A percentile compares a stretch with the other conserved stretches of the same genome.
Evolutionary conservation across 2,329 filamentous ascomycete genomes (phyloP).

Genomic region (Sphaerulina musiva): DNA sequence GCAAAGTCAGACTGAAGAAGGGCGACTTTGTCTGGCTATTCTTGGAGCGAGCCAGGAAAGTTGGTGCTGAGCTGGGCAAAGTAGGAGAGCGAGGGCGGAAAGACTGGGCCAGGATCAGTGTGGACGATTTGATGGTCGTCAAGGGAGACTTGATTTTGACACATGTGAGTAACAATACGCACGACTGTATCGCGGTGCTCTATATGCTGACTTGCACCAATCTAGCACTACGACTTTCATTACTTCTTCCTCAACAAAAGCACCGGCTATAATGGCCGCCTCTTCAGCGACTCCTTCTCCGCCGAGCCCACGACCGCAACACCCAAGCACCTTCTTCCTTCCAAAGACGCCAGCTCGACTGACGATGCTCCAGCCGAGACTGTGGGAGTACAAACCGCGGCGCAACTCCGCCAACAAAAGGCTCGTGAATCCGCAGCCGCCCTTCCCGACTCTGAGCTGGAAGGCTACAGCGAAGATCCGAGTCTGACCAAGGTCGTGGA

Average conservation of each 20-base stretch:
- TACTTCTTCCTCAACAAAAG: constrained; percentile 91
- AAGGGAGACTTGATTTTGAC: constrained; percentile 86
- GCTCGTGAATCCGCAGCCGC: constrained; percentile 18
- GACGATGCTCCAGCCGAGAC: constrained; percentile 1
- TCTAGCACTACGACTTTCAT: constrained; percentile 91
- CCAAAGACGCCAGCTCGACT: constrained; percentile 5
- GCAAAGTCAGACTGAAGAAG: constrained; percentile 80
- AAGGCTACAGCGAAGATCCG: constrained; percentile 73
- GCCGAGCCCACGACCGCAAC: constrained; percentile 43
- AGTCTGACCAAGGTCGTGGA: constrained; percentile 88
- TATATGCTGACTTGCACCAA: constrained; percentile 10
- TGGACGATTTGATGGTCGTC: constrained; percentile 93
- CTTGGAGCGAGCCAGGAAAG: constrained; percentile 81
- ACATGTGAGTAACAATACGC: constrained; percentile 59
- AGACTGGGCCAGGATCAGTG: constrained; percentile 87
- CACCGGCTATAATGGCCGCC: constrained; percentile 61
- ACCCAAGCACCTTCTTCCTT: constrained; percentile 28
- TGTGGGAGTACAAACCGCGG: constrained; percentile 22
- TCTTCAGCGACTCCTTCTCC: constrained; percentile 66
- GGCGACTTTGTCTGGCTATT: constrained; percentile 92
- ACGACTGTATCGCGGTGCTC: not conserved
- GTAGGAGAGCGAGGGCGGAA: constrained; percentile 55
- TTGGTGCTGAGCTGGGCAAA: constrained; percentile 74
- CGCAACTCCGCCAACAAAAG: constrained; percentile 21
- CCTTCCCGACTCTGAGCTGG: constrained; percentile 51